Evolutionary conservation across 257 asterid genomes (phyloP).

Genomic region (Nicotiana benthamiana): DNA sequence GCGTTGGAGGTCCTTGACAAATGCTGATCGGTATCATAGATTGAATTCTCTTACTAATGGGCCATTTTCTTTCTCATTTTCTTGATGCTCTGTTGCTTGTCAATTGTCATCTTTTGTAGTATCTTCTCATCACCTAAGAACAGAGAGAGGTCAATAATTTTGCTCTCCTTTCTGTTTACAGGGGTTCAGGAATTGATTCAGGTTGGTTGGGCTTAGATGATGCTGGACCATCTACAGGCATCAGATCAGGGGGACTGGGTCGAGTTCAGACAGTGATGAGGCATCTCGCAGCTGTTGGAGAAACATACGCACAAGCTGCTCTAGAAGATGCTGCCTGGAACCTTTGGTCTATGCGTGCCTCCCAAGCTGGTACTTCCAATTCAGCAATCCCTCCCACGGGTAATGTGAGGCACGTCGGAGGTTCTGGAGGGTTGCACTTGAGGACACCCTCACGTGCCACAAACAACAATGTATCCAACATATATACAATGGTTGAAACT

Average conservation of each 20-base stretch:
- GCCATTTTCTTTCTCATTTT: not conserved
- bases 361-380: conserved; percentile 67
- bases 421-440: conserved; percentile 37
- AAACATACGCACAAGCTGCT: conserved; percentile 68
- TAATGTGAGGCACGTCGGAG: conserved; percentile 30
- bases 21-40: not conserved
- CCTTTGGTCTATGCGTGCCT: conserved; percentile 53
- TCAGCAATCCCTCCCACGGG: conserved; percentile 34
- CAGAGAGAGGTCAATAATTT: not conserved
- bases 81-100: not conserved
- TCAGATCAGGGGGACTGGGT: conserved; percentile 43
- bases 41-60: not conserved
- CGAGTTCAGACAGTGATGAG: conserved; percentile 90
- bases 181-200: conserved; percentile 53
- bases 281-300: conserved; percentile 89
- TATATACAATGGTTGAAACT: conserved; percentile 65
- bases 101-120: conserved; percentile 1
- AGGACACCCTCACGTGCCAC: conserved; percentile 34
- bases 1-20: not conserved
- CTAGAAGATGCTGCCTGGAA: conserved; percentile 71
- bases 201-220: conserved; percentile 69
- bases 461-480: conserved; percentile 42
- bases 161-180: conserved; percentile 6
- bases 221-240: conserved; percentile 33
- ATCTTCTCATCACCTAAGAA: not conserved